These are phyloP conservation scores for Diaporthe citriasiana DNA, from an alignment of 2,329 filamentous ascomycete species.

Conservation along the genomic window DNA sequence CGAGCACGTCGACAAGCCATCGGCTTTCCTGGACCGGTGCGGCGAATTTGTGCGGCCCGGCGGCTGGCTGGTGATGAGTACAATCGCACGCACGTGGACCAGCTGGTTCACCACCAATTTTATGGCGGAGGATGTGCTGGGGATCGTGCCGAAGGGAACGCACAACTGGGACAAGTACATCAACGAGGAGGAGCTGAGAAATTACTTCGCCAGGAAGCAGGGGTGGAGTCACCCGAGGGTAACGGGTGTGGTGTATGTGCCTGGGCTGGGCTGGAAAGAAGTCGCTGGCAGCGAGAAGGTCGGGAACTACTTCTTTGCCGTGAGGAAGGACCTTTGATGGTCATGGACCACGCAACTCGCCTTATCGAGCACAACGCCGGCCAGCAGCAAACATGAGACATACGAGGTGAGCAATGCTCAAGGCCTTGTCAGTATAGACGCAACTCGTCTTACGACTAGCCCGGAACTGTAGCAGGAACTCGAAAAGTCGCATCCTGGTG, in stretches of 20 bases:
- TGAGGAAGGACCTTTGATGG: constrained; percentile 62
- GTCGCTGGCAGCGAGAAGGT: constrained; percentile 84
- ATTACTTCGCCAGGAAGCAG: constrained; percentile 64
- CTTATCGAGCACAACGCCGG: not conserved
- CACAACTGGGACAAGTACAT: constrained; percentile 98
- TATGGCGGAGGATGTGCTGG: constrained; percentile 87
- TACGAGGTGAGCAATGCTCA: not conserved
- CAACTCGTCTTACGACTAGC: not conserved
- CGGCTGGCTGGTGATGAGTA: constrained; percentile 93
- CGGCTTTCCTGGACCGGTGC: constrained; percentile 79
- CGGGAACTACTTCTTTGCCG: constrained; percentile 97
- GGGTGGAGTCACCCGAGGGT: constrained; percentile 73
- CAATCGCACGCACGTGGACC: constrained; percentile 89
- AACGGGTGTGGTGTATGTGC: constrained; percentile 91
- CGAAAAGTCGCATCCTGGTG: not conserved
- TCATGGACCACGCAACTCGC: not conserved
- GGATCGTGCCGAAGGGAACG: constrained; percentile 91
- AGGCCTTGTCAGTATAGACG: not conserved
- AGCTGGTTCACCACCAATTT: constrained; percentile 95
- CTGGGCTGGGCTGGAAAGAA: constrained; percentile 90
- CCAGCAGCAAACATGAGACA: not conserved
- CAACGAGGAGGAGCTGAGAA: constrained; percentile 82
- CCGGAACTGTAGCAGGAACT: not conserved
- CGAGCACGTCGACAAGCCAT: constrained; percentile 87
- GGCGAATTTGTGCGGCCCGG: constrained; percentile 86